These are phyloP conservation scores for Limnanthes douglasii DNA, from an alignment of 345 rosid species.

Conservation along the genomic window DNA sequence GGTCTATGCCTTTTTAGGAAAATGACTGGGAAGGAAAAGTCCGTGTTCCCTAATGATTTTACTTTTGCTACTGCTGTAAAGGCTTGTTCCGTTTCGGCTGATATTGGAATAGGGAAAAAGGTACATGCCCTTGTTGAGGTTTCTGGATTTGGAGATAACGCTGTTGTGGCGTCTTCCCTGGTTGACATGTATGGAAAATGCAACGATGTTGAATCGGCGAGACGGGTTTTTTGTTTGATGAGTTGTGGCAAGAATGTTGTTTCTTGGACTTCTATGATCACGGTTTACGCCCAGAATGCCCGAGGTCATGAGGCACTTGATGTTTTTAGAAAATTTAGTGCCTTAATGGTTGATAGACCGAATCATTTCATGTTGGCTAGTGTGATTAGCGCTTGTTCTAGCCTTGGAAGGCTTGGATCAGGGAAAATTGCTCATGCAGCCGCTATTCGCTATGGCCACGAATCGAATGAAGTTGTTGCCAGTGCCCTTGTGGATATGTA, in stretches of 20 bases:
- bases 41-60: conserved; percentile 43
- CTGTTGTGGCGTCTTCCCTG: conserved; percentile 61
- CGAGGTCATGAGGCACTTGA: conserved; percentile 50
- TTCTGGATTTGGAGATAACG: conserved; percentile 25
- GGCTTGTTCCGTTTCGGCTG: conserved; percentile 42
- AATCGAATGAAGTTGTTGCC: conserved; percentile 37
- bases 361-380: conserved; percentile 62
- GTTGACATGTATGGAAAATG: conserved; percentile 90
- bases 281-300: conserved; percentile 56
- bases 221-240: conserved; percentile 55
- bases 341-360: conserved; percentile 10
- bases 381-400: conserved; percentile 55
- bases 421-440: conserved; percentile 59
- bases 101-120: conserved; percentile 27
- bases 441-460: conserved; percentile 27
- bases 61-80: conserved; percentile 41
- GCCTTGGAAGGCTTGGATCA: conserved; percentile 41
- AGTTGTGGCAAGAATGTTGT: conserved; percentile 35
- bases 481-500: conserved; percentile 75
- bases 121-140: conserved; percentile 43
- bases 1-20: conserved; percentile 23
- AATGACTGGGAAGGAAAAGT: conserved; percentile 18
- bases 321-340: conserved; percentile 31
- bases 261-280: conserved; percentile 70
- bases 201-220: conserved; percentile 46